Evolutionary conservation across 257 asterid genomes (phyloP), one percentile per base, ranked within the genome.

Genomic region (Cruciata laevipes): DNA sequence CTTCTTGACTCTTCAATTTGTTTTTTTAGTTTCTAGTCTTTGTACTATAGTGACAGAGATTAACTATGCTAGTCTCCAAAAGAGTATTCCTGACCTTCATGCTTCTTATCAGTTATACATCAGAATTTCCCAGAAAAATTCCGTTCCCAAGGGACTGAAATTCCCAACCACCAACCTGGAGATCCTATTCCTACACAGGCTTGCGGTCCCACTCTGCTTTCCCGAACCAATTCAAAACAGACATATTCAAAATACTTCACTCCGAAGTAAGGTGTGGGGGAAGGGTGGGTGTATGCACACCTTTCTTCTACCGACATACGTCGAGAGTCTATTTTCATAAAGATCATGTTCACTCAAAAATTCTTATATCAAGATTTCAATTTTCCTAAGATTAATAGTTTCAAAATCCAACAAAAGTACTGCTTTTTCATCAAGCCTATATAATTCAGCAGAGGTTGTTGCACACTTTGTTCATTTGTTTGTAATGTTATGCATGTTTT

Each of bases 1-100:
- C 38, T 61, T 23, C 13, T 23, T 55, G 65, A 63, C 65, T 71
- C 64, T 51, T 62, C 40, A 9, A 71, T 23, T 32, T 18, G 16
- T 61, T 8, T 61, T 16, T 10, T 42, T 32, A 33, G 6, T 21
- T 61, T 61, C 49, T 4, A 62, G 42, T 12, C 67, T 9, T 63
- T 47, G 37, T 21, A 61, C 16, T 3, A 56, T 56, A 56, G 31
- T 56, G 61, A 56, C 17, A n/a, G 11, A 51, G 56, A 51, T n/a
- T 53, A n/a, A 53, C 24, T 52, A 52, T 17, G 3, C 21, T 3
- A 18, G 56, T 18, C 56, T 3, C 56, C 21, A 52, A 52, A 52
- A 52, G 24, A 52, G 59, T n/a, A 18, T 53, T 53, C 25, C 60
- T 53, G 13, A 13, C 27, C 24, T 53, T 53, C 9, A 21, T 53